A percentile compares a stretch with the other conserved stretches of the same genome.
These are phyloP conservation scores for Ziziphus jujuba DNA, from an alignment of 306 rosid genomes.

Conservation along the genomic window DNA sequence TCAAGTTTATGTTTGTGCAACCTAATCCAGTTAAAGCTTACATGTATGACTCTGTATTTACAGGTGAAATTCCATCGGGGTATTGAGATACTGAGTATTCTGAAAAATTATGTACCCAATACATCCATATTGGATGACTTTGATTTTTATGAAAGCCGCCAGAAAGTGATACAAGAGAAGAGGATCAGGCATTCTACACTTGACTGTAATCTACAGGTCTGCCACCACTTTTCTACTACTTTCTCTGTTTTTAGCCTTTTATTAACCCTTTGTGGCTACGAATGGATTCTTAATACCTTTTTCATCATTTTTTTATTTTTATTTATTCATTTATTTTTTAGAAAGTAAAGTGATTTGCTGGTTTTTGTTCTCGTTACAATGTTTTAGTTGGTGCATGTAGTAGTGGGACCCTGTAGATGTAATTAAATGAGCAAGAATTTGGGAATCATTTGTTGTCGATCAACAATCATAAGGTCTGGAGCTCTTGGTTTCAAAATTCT, in stretches of 20 bases:
- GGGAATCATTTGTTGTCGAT: slow-evolving; percentile 29
- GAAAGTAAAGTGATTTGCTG: background rate
- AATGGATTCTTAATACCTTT: background rate
- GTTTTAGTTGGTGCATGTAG: slow-evolving; percentile 35
- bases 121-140: slow-evolving; percentile 79
- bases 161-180: slow-evolving; percentile 71
- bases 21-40: slow-evolving; percentile 14
- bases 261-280: background rate
- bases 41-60: slow-evolving; percentile 20
- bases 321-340: background rate
- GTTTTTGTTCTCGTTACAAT: background rate
- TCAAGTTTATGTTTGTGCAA: background rate
- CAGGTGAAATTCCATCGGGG: slow-evolving; percentile 70
- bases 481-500: slow-evolving; percentile 19
- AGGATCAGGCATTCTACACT: slow-evolving; percentile 48
- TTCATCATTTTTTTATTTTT: background rate
- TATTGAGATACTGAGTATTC: slow-evolving; percentile 54
- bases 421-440: slow-evolving; percentile 20
- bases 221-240: background rate
- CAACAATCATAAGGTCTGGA: slow-evolving; percentile 24
- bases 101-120: slow-evolving; percentile 50
- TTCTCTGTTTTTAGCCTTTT: background rate
- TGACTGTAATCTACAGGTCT: slow-evolving; percentile 45
- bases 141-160: slow-evolving; percentile 77
- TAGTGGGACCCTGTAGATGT: slow-evolving; percentile 32